Base-by-base conservation (phyloP, 2,329 filamentous ascomycete species). In the Exserohilum rostratum region DNA sequence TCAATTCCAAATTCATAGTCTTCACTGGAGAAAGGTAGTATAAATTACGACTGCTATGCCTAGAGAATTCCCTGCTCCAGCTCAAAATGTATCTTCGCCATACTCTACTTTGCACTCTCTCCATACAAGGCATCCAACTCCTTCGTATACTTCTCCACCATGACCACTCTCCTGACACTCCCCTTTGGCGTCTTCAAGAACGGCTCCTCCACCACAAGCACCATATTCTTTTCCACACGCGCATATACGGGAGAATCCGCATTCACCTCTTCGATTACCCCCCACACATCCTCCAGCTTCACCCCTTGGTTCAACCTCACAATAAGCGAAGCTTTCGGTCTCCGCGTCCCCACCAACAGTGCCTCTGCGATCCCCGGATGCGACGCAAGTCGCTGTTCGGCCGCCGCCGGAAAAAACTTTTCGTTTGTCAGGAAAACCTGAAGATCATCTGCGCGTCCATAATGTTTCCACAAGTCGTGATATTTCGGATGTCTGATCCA, bases 151-250 rank as follows among this genome's bases (percentile, higher is more conserved):
- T 78, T 65, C 2, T 64, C 56, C 6, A 76, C 50, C 1, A 80
- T 79, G 0, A 72, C 69, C 0, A 68, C 69, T 3, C 79, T 74
- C 62, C 79, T 77, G 3, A 80, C 71, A 0, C 74, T 80, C 0
- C 78, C 77, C 61, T 84, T 83, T 12, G 78, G 75, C 0, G 81
- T 80, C 13, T 69, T 73, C 3, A 75, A 60, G 44, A 83, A 80
- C 0, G 78, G 77, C 62, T 80, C 79, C 3, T 75, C 70, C 0
- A 79, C 68, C 44, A 83, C 68, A 0, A 75, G 66, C 27, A 83
- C 73, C 48, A 76, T 78, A 25, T 74, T 72, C 55, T 74, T 76
- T 46, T 71, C 72, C 1, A 84, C 65, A 33, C 77, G 76, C 3
- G 72, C 76, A 59, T 80, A 78, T 11, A 75, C 73, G 0, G 75